Evolutionary conservation across 140 eudicot species (phyloP).

Genomic region (Stevia rebaudiana): DNA sequence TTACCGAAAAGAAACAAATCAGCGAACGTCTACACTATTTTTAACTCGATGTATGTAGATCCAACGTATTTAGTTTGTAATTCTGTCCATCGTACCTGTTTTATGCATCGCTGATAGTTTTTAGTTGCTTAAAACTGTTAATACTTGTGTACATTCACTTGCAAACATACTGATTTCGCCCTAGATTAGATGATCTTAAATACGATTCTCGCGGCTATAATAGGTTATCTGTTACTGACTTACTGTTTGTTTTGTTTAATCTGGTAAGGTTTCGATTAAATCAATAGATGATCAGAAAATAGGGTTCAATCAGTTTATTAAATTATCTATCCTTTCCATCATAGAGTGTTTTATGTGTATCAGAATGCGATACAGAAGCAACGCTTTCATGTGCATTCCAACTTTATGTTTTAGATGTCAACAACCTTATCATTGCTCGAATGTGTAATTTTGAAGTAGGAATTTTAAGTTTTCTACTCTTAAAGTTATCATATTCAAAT

Average conservation of each 20-base stretch:
- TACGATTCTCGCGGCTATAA: not conserved
- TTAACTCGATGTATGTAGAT: slow-evolving; percentile 24
- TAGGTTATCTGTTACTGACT: not conserved
- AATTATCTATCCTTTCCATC: too few species aligned
- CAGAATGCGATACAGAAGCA: too few species aligned
- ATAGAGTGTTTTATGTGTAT: too few species aligned
- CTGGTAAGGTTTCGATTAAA: too few species aligned
- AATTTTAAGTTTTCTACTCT: not conserved
- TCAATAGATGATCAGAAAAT: too few species aligned
- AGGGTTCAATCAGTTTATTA: too few species aligned
- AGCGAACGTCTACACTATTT: not conserved
- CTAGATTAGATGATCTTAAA: slow-evolving; percentile 2
- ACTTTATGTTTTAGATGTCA: too few species aligned
- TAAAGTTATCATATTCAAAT: not conserved
- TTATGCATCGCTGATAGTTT: not conserved
- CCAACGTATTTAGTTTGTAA: not conserved
- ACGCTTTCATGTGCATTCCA: too few species aligned
- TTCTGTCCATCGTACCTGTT: slow-evolving; percentile 3
- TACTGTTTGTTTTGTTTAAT: not conserved
- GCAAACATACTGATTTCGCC: slow-evolving; percentile 16
- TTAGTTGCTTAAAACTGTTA: not conserved
- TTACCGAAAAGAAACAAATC: slow-evolving; percentile 17
- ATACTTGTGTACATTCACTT: not conserved
- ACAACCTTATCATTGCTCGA: too few species aligned
- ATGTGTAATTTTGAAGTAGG: too few species aligned